Conservation (phyloP, 106 monocot genomes). For the Phalaenopsis equestris region DNA sequence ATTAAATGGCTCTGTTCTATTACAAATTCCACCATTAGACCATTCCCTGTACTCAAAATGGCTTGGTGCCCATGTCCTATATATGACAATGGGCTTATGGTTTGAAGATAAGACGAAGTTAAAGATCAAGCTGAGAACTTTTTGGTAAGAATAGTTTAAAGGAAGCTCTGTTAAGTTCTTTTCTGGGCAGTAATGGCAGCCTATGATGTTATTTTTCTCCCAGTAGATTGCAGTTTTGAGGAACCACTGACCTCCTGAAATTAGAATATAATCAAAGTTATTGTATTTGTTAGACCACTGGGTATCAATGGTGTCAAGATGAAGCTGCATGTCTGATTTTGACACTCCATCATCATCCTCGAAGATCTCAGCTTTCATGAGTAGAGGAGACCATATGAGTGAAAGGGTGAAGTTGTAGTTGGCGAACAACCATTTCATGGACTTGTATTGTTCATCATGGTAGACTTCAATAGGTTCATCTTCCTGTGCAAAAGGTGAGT, state of each 20-base stretch:
- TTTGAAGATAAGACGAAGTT: slow-evolving; percentile 18
- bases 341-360: slow-evolving; percentile 48
- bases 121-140: slow-evolving; percentile 25
- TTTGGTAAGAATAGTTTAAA: slow-evolving; percentile 27
- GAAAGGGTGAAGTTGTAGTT: slow-evolving; percentile 66
- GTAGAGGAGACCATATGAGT: slow-evolving; percentile 85
- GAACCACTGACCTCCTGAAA: slow-evolving; percentile 85
- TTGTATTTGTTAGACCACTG: slow-evolving; percentile 47
- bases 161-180: slow-evolving; percentile 21
- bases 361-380: slow-evolving; percentile 31
- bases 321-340: slow-evolving; percentile 47
- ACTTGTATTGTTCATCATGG: slow-evolving; percentile 42
- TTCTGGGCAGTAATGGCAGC: slow-evolving; percentile 76
- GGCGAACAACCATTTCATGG: slow-evolving; percentile 52
- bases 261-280: slow-evolving; percentile 36
- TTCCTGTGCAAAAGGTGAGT: slow-evolving; percentile 21
- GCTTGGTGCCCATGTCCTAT: slow-evolving; percentile 32
- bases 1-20: slow-evolving; percentile 54
- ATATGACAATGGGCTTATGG: slow-evolving; percentile 29
- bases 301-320: slow-evolving; percentile 49
- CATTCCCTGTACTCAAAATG: slow-evolving; percentile 12
- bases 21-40: slow-evolving; percentile 50
- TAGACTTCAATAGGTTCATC: slow-evolving; percentile 39
- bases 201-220: slow-evolving; percentile 29
- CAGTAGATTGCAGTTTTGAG: slow-evolving; percentile 53